Conservation (phyloP, 2,329 filamentous ascomycete genomes). For the Penicillium palitans region DNA sequence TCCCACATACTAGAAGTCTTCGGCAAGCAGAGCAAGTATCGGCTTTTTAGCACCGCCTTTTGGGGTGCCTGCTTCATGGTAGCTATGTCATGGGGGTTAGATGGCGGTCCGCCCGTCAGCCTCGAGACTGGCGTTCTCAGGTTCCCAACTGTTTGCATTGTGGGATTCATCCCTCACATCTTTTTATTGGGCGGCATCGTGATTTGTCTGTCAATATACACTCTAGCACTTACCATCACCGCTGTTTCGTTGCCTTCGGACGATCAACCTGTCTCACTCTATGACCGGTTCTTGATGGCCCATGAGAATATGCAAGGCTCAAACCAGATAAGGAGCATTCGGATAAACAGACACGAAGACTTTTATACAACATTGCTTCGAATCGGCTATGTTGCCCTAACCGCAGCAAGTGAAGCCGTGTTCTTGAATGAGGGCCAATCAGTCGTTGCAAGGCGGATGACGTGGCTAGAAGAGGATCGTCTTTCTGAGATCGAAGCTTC, state of each 20-base stretch:
- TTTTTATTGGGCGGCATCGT: constrained; percentile 77
- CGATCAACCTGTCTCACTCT: constrained; percentile 47
- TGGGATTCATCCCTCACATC: constrained; percentile 93
- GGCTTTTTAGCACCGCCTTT: constrained; percentile 82
- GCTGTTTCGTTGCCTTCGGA: constrained; percentile 64
- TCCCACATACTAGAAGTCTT: constrained; percentile 81
- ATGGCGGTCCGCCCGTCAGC: constrained; percentile 48
- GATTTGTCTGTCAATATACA: constrained; percentile 75
- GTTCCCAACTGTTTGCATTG: constrained; percentile 91
- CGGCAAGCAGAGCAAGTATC: constrained; percentile 73
- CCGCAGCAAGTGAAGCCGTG: constrained; percentile 91
- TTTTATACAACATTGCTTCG: constrained; percentile 90
- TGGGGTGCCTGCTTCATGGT: constrained; percentile 91
- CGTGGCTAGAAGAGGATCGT: constrained; percentile 90
- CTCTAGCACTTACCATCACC: constrained; percentile 72
- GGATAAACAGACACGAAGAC: constrained; percentile 83
- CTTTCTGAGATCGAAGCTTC: constrained; percentile 69
- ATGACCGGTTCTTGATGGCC: constrained; percentile 66
- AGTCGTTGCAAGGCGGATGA: constrained; percentile 71
- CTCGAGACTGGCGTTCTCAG: constrained; percentile 65
- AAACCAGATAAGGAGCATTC: constrained; percentile 76
- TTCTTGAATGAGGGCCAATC: constrained; percentile 86
- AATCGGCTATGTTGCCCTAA: constrained; percentile 82
- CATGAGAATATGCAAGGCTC: constrained; percentile 92
- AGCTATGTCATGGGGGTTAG: constrained; percentile 75